A percentile compares a stretch with the other conserved stretches of the same genome.
phyloP scores from a whole-genome alignment of 2,329 filamentous ascomycete species.

The Magnaporthiopsis rhizophila region DNA sequence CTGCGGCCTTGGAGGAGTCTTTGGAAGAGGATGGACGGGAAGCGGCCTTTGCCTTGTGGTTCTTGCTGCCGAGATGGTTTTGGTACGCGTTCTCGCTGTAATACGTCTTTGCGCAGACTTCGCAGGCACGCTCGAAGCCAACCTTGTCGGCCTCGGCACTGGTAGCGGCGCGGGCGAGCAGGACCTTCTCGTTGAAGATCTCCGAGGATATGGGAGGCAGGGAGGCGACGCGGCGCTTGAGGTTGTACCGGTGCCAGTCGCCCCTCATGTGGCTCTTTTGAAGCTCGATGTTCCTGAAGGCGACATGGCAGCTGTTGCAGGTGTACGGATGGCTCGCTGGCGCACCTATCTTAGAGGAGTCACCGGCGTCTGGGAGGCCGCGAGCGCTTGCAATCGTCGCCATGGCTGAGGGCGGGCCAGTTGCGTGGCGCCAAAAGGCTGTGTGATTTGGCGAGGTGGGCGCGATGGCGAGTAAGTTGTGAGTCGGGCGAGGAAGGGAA shows the following conservation, averaged over 20 bases:
- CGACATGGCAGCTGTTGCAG: constrained; percentile 96
- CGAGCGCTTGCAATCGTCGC: constrained; percentile 37
- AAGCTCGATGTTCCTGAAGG: constrained; percentile 86
- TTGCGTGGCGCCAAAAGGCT: not conserved
- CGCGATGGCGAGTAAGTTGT: not conserved
- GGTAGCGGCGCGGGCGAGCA: constrained; percentile 79
- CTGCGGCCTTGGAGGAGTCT: constrained; percentile 47
- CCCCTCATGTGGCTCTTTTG: constrained; percentile 96
- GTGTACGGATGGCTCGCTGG: constrained; percentile 75
- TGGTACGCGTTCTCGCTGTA: constrained; percentile 94
- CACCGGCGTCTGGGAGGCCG: constrained; percentile 17
- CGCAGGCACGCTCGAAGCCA: constrained; percentile 76
- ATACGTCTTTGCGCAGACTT: constrained; percentile 82
- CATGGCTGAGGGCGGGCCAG: constrained; percentile 28
- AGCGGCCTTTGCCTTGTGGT: constrained; percentile 68
- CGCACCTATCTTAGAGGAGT: constrained; percentile 19
- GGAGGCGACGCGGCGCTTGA: constrained; percentile 87
- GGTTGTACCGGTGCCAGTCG: constrained; percentile 98
- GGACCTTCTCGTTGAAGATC: constrained; percentile 89
- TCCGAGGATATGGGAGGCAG: constrained; percentile 87
- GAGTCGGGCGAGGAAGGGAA: not conserved
- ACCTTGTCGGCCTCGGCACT: constrained; percentile 81
- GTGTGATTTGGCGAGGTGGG: not conserved
- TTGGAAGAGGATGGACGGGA: constrained; percentile 34
- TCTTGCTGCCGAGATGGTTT: constrained; percentile 86